A percentile compares a stretch with the other conserved stretches of the same genome.
phyloP scores from a whole-genome alignment of 345 rosid genomes.

The Conringia planisiliqua region DNA sequence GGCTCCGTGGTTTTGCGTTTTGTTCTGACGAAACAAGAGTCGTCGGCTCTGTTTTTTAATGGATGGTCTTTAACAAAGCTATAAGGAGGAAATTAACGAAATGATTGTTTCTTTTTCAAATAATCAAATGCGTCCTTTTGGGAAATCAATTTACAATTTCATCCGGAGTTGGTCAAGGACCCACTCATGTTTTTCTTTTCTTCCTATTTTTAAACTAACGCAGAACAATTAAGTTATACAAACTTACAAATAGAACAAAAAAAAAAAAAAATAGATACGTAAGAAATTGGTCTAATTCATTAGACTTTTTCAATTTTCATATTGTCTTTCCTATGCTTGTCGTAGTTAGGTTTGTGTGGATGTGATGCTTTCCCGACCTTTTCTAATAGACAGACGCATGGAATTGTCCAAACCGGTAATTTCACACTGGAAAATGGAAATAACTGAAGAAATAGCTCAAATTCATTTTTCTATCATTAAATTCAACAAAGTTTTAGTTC shows the following conservation, averaged over 20 bases:
- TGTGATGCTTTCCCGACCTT: slow-evolving; percentile 16
- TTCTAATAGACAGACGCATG: slow-evolving; percentile 16
- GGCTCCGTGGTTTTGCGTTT: slow-evolving; percentile 3
- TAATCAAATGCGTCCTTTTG: not conserved
- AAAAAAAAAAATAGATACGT: not conserved
- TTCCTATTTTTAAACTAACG: not conserved
- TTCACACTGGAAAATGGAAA: not conserved
- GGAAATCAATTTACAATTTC: slow-evolving; percentile 13
- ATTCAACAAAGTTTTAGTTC: not conserved
- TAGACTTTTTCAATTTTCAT: slow-evolving; percentile 5
- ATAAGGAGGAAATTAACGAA: not conserved
- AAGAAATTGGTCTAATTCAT: not conserved
- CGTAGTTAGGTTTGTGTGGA: slow-evolving; percentile 28
- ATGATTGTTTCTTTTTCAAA: not conserved
- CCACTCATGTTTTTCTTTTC: not conserved
- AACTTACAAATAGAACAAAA: not conserved
- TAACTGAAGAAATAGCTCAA: not conserved
- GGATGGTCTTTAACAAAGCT: slow-evolving; percentile 6
- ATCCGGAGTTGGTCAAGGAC: slow-evolving; percentile 25
- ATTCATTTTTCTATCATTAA: not conserved
- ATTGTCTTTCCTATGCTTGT: not conserved
- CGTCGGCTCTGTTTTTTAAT: not conserved
- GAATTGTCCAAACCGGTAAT: not conserved
- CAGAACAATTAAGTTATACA: not conserved
- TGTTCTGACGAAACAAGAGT: slow-evolving; percentile 23